phyloP scores from a whole-genome alignment of 129 eudicot genomes.

The Solidago caesia region DNA sequence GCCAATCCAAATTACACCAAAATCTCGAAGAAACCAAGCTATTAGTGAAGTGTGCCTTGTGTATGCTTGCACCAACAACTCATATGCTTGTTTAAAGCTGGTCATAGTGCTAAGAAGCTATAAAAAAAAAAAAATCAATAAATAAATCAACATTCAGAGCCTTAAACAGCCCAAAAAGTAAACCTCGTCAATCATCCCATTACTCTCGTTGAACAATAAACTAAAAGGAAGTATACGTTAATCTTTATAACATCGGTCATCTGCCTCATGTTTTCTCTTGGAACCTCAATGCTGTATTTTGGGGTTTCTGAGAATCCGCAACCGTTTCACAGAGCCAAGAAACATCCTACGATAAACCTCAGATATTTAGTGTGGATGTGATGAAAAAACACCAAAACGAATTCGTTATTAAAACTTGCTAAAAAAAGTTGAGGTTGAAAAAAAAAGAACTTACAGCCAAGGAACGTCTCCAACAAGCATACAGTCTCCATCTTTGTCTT shows the following conservation, averaged over 20 bases:
- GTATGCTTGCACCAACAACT: constrained; percentile 24
- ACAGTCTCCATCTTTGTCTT: constrained; percentile 96
- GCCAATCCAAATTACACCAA: constrained; percentile 18
- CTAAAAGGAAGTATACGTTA: constrained; percentile 14
- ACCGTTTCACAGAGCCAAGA: constrained; percentile 70
- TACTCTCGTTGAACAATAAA: neutral
- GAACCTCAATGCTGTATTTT: constrained; percentile 25
- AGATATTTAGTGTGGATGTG: neutral
- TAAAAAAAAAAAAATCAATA: constrained; percentile 23
- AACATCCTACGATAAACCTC: constrained; percentile 69
- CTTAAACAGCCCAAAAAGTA: constrained; percentile 8
- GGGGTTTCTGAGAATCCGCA: constrained; percentile 64
- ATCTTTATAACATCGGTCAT: constrained; percentile 13
- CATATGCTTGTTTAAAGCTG: constrained; percentile 18
- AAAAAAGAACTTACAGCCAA: constrained; percentile 56
- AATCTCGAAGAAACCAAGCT: constrained; percentile 24
- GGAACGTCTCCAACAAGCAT: constrained; percentile 99
- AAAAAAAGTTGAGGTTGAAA: neutral
- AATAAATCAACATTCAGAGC: constrained; percentile 18
- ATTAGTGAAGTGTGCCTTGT: constrained; percentile 7
- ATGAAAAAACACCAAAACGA: neutral
- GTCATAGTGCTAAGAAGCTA: constrained; percentile 19
- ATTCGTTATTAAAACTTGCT: neutral
- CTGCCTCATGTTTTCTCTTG: constrained; percentile 8
- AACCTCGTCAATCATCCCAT: neutral